Conservation (phyloP, 768 basidiomycete species). For the Mycena haematopus region DNA sequence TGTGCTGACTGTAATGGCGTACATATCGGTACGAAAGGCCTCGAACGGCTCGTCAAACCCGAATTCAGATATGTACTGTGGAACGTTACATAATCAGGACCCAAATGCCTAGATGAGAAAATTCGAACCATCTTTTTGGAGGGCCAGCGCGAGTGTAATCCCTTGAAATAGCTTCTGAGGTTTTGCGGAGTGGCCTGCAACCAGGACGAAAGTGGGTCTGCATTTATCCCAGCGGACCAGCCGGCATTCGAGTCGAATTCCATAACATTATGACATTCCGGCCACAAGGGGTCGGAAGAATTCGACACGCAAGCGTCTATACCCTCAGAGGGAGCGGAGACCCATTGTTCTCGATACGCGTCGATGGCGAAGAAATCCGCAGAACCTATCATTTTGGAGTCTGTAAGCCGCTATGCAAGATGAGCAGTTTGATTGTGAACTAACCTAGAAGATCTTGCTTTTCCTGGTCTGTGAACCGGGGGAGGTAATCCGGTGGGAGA, state of each 20-base stretch:
- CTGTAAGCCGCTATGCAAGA: no score
- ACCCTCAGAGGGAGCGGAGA: slow-evolving; percentile 51
- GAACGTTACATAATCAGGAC: slow-evolving; percentile 19
- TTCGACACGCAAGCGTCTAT: slow-evolving; percentile 51
- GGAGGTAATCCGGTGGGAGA: slow-evolving; percentile 51
- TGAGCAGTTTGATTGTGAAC: no score
- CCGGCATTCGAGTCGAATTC: slow-evolving; percentile 51
- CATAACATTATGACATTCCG: slow-evolving; percentile 49
- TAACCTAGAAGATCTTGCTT: slow-evolving; percentile 49
- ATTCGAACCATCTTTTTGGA: slow-evolving; percentile 56
- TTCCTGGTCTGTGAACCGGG: slow-evolving; percentile 54
- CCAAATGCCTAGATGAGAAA: no score
- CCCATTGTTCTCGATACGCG: slow-evolving; percentile 48
- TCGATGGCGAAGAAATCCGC: slow-evolving; percentile 64
- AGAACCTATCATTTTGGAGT: slow-evolving; percentile 38
- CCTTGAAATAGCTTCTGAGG: slow-evolving; percentile 41
- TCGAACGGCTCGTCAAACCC: slow-evolving; percentile 60
- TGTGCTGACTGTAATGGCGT: slow-evolving; percentile 41
- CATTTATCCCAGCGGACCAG: slow-evolving; percentile 54
- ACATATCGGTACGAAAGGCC: slow-evolving; percentile 46
- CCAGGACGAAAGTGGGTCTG: slow-evolving; percentile 51
- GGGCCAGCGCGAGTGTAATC: slow-evolving; percentile 49
- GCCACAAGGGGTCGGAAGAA: slow-evolving; percentile 56
- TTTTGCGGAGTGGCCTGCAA: slow-evolving; percentile 51
- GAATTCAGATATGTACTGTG: slow-evolving; percentile 58